Evolutionary conservation across 169 alveolate species (phyloP), one percentile per base, ranked within the genome.

Genomic region (Cryptosporidium tyzzeri): DNA sequence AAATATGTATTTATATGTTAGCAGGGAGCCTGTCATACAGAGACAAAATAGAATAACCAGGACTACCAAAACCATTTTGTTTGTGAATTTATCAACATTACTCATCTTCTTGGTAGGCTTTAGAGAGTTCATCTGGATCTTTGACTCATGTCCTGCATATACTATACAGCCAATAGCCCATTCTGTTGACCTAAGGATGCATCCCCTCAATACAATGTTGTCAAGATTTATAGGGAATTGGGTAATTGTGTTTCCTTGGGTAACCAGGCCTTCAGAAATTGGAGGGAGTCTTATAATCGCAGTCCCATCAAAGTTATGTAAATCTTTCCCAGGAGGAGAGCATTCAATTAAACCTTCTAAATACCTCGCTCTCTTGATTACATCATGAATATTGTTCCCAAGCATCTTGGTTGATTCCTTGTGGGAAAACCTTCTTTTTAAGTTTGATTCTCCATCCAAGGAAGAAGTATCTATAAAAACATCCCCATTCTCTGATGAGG

Each of bases 101-200:
- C 96, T 93, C 58, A 93, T 92, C 75, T 95, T 95, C 59, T 87
- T 89, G 18, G 93, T 92, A 18, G 97, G 92, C 31, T 89, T 92
- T 12, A 94, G 71, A 12, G 95, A 93, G 85, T 95, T 95, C 94
- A 92, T 96, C 74, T 96, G 96, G 31, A 98, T 97, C 92, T 97
- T 97, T 10, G 99, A 97, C 68, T 98, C 97, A 74, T 95, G 98
- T 0, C 99, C 99, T 33, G 99, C 96, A 92, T 97, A 98, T 18
- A 96, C 94, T 31, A 97, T 98, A 23, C 98, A 86, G 23, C 99
- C 99, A 45, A 95, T 87, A 26, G 96, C 94, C 98, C 98, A 97
- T 53, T 94, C 97, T 8, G 99, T 96, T 84, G 97, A 95, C 80
- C 97, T 92, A 69, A 98, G 92, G 35, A 95, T 91, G 53, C 98